Evolutionary conservation across 2,329 filamentous ascomycete genomes (phyloP), one percentile per base, ranked within the genome.

Genomic region (Verticillium longisporum): DNA sequence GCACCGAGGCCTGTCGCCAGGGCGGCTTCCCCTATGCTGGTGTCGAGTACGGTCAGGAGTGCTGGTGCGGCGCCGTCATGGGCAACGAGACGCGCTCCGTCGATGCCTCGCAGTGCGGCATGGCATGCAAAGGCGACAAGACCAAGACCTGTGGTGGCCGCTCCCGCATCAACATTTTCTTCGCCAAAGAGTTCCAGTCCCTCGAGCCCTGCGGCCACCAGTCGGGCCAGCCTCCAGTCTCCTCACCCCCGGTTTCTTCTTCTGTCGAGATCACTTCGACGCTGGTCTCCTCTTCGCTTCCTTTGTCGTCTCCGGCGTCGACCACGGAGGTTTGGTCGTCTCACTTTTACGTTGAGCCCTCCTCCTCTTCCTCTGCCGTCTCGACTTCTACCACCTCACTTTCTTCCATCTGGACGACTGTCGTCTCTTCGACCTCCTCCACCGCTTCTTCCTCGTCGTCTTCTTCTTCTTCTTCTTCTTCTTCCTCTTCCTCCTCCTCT

Each of bases 21-120:
- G 70, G 74, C 14, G 79, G 78, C 18, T 82, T 76, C 67, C 78
- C n/a, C 53, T 77, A 79, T 58, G 80, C 80, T 33, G 80, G 80
- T 61, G 74, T 76, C 10, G 78, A 83, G 70, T 81, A 73, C 60
- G 76, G 75, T 38, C 66, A 69, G 65, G 69, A 61, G 62, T 63
- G 45, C 55, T 82, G 75, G 68, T 83, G 81, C 65, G 80, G 80
- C 55, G 79, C 80, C 45, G 77, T 85, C 33, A 73, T 86, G 37
- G 83, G 81, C 45, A 80, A 80, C 64, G 73, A 74, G 60, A 79
- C 77, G 5, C 62, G 62, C 36, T 67, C 73, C 36, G 76, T 74
- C 11, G 68, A 73, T 57, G 62, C 67, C 26, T 64, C 66, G 14
- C 69, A 79, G 50, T 88, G 85, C 71, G 74, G 75, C 63, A 78